These are phyloP conservation scores for Yamadazyma taylorii DNA, from an alignment of 1,139 yeast genomes.

Conservation along the genomic window DNA sequence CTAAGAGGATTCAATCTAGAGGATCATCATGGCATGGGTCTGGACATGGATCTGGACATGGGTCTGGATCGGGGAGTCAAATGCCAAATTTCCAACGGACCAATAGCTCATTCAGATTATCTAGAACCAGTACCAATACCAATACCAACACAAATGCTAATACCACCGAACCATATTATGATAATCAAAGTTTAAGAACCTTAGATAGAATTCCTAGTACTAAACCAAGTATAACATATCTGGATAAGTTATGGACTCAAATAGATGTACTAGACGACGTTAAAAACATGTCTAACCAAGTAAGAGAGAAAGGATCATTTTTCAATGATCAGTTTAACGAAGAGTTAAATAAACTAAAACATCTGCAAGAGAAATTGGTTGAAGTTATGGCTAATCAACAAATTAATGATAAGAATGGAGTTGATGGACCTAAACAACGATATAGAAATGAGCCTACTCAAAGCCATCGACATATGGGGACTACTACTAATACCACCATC, in stretches of 20 bases:
- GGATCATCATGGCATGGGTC: no score
- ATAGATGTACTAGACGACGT: constrained; percentile 87
- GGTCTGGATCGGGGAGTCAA: constrained; percentile 4
- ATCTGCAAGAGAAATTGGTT: constrained; percentile 61
- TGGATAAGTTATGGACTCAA: constrained; percentile 84
- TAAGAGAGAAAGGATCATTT: constrained; percentile 52
- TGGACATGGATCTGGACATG: no score
- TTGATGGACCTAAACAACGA: constrained; percentile 1
- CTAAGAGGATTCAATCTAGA: no score
- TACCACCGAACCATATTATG: constrained; percentile 18
- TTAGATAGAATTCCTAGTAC: constrained; percentile 49
- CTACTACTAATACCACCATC: neutral
- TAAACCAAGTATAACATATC: constrained; percentile 54
- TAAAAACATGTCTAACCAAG: constrained; percentile 59
- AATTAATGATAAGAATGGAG: constrained; percentile 13
- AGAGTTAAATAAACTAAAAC: constrained; percentile 56
- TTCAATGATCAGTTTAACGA: constrained; percentile 62
- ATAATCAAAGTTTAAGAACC: constrained; percentile 33
- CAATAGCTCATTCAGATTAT: constrained; percentile 20
- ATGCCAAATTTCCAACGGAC: constrained; percentile 15
- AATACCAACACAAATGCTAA: constrained; percentile 1
- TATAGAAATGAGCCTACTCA: neutral
- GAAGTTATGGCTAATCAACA: constrained; percentile 52
- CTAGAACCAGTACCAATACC: constrained; percentile 27
- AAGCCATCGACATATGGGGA: constrained; percentile 3